Conservation (phyloP, 345 rosid genomes). For the Psidium guajava region DNA sequence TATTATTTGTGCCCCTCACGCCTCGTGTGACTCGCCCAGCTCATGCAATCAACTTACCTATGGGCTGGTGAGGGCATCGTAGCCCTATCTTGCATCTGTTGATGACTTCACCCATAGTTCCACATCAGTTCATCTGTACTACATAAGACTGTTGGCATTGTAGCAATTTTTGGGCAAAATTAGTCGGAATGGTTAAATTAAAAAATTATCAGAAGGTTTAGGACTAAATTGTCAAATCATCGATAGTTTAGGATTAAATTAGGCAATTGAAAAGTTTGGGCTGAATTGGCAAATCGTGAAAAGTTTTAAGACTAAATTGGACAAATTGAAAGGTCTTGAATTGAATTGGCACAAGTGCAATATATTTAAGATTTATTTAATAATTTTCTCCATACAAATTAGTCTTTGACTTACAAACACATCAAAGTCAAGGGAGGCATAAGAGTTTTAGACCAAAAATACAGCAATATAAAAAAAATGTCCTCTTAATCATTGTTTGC, state of each 20-base stretch:
- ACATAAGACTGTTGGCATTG: rapidly evolving
- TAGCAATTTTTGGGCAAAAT: neutral
- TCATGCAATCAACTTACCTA: neutral
- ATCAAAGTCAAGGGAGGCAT: neutral
- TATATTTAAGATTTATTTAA: neutral
- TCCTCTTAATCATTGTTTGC: neutral
- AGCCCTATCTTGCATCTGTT: no score
- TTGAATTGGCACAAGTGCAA: no score
- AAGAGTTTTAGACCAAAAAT: neutral
- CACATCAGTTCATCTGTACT: neutral
- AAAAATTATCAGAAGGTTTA: rapidly evolving
- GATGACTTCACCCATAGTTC: no score
- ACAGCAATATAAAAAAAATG: neutral
- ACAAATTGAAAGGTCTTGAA: neutral
- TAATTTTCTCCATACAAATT: neutral
- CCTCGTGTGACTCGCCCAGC: neutral
- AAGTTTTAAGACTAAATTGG: neutral
- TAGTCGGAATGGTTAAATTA: rapidly evolving
- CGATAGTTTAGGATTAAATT: neutral
- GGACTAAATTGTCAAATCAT: neutral
- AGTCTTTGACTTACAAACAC: neutral
- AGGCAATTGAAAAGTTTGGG: no score
- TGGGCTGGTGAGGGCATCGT: no score
- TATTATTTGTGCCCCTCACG: neutral
- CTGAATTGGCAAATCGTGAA: neutral